phyloP scores from a whole-genome alignment of 2,329 filamentous ascomycete genomes.

The Pseudogymnoascus sp. region DNA sequence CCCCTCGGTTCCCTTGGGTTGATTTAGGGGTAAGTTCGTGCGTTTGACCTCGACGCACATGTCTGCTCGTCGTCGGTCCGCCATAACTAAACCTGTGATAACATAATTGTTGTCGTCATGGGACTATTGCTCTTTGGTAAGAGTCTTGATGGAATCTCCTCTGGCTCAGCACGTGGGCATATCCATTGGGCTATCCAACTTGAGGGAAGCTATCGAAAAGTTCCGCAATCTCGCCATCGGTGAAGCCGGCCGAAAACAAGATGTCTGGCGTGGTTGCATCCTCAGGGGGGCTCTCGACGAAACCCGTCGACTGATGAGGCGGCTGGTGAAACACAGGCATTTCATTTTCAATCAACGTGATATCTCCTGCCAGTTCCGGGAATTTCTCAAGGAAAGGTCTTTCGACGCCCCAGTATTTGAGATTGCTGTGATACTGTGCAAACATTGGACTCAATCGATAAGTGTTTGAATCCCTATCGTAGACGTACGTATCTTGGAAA shows the following conservation, averaged over 20 bases:
- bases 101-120: not conserved
- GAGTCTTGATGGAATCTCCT: not conserved
- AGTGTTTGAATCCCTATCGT: constrained; percentile 6
- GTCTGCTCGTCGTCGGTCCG: not conserved
- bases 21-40: not conserved
- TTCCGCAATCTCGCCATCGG: constrained; percentile 3
- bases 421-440: constrained; percentile 13
- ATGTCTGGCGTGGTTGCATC: not conserved
- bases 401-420: constrained; percentile 15
- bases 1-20: not conserved
- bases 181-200: not conserved
- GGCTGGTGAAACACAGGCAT: not conserved
- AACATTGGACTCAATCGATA: constrained; percentile 16
- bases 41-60: not conserved
- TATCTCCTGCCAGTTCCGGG: constrained; percentile 11
- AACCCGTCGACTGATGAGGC: not conserved
- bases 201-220: constrained; percentile 4
- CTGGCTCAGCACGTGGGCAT: not conserved
- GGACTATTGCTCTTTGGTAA: not conserved
- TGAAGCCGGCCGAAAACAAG: not conserved
- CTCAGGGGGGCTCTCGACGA: not conserved
- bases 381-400: constrained; percentile 16
- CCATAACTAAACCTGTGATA: not conserved
- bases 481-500: constrained; percentile 15
- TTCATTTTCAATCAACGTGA: not conserved